Conservation (phyloP, 1,139 yeast genomes). For the Lodderomyces orthopsilosis region DNA sequence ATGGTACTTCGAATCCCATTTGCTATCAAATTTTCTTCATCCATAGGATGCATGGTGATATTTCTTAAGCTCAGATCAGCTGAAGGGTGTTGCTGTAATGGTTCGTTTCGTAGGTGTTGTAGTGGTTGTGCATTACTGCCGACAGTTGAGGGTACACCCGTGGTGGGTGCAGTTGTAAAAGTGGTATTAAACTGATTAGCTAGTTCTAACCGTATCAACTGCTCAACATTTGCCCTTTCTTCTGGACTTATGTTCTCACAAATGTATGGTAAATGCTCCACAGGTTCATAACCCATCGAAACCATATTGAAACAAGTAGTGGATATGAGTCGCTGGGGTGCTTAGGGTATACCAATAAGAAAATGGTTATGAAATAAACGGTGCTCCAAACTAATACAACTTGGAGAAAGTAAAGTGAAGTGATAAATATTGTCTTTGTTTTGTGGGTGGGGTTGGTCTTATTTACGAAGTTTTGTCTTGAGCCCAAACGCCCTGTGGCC, state of each 20-base stretch:
- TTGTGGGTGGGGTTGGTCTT: no score
- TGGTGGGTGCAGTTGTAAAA: conserved; percentile 7
- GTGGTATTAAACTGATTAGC: conserved; percentile 16
- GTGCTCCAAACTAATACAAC: no score
- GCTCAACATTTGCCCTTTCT: conserved; percentile 36
- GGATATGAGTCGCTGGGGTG: background rate
- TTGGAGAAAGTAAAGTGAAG: no score
- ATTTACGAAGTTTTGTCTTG: no score
- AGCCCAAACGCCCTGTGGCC: no score
- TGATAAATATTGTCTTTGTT: no score
- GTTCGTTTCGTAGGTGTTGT: background rate
- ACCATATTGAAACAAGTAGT: conserved; percentile 20
- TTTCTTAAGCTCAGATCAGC: background rate
- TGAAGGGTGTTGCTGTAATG: conserved; percentile 4
- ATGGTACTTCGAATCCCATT: conserved; percentile 2
- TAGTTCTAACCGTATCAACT: conserved; percentile 29
- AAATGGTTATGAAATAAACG: no score
- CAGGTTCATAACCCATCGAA: conserved; percentile 24
- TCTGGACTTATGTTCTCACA: conserved; percentile 30
- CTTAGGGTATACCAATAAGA: no score
- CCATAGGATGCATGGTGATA: conserved; percentile 27
- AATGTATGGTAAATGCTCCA: conserved; percentile 34
- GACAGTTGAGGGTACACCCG: conserved; percentile 6
- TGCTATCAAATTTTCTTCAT: conserved; percentile 22
- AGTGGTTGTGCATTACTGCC: background rate